Conservation (phyloP, 192 early-diverging fungal genomes). For the Powellomyces hirtus region DNA sequence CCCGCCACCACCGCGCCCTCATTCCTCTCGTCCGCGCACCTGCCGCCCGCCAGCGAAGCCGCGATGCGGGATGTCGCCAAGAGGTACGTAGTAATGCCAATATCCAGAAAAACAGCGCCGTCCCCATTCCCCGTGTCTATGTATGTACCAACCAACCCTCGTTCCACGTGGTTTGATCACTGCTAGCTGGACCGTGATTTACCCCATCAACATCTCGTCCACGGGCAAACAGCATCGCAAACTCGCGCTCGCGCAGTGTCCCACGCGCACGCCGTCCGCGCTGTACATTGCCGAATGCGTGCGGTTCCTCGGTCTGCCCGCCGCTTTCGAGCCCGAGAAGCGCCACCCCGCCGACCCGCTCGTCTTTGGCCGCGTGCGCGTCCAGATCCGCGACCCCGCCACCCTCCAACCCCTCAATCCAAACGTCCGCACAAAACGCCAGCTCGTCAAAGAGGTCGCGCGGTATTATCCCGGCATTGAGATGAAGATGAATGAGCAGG, state of each 20-base stretch:
- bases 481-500: conserved; percentile 20
- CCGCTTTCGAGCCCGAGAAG: conserved; percentile 32
- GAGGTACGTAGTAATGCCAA: neutral
- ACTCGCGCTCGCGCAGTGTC: neutral
- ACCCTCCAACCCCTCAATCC: conserved; percentile 17
- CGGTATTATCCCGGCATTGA: conserved; percentile 16
- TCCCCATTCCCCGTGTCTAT: neutral
- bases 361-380: conserved; percentile 36
- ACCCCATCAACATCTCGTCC: conserved; percentile 43
- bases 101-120: neutral
- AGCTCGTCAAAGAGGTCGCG: conserved; percentile 33
- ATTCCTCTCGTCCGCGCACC: too few species aligned
- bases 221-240: conserved; percentile 8
- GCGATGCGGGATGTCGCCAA: conserved; percentile 14
- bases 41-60: neutral
- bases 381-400: conserved; percentile 21
- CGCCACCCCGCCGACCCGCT: conserved; percentile 49
- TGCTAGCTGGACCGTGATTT: conserved; percentile 30
- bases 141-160: neutral
- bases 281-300: conserved; percentile 40
- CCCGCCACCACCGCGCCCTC: neutral
- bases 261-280: conserved; percentile 25
- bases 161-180: neutral
- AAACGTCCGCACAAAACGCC: conserved; percentile 21
- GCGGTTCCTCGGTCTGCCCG: conserved; percentile 21